Evolutionary conservation across 768 basidiomycete species (phyloP).

Genomic region (Russula sp.): DNA sequence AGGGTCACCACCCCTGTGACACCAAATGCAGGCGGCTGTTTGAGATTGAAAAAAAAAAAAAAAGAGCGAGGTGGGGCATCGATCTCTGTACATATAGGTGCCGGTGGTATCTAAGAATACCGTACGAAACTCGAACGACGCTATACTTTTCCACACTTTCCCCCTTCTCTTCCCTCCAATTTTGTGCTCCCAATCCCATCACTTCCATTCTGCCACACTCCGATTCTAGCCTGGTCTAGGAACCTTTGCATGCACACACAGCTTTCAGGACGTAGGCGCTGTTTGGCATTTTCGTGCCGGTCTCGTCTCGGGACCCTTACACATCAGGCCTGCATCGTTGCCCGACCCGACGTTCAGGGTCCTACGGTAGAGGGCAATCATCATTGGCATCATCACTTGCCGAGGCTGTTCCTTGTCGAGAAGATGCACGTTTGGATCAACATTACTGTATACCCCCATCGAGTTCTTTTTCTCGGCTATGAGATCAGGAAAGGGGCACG

Average conservation of each 20-base stretch:
- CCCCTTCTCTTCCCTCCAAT: background rate
- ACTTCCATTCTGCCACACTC: background rate
- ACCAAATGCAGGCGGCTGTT: background rate
- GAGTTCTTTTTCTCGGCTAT: background rate
- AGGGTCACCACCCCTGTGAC: no score
- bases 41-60: background rate
- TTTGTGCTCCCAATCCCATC: no score
- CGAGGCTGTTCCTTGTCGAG: background rate
- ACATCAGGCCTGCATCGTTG: no score
- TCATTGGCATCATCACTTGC: background rate
- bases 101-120: conserved; percentile 2
- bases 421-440: background rate
- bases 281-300: background rate
- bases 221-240: background rate
- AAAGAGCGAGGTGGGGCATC: background rate
- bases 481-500: background rate
- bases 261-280: background rate
- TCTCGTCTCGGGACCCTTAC: no score
- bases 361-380: no score
- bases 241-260: background rate
- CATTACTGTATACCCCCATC: background rate
- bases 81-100: background rate
- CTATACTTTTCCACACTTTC: background rate
- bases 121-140: background rate
- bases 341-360: no score